Conservation (phyloP, 78 protist genomes). For the Dictyostelium citrinum region DNA sequence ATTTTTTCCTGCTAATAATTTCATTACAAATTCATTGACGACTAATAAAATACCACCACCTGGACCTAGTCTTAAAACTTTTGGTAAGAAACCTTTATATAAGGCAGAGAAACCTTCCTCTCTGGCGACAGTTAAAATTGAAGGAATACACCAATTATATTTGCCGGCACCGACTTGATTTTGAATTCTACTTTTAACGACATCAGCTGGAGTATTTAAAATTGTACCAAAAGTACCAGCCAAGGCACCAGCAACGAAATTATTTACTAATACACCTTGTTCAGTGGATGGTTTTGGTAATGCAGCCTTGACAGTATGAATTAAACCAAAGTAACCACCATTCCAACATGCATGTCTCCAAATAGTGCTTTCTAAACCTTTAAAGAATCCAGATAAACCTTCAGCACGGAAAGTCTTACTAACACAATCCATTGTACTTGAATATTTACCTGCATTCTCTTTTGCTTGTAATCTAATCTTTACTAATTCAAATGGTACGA, state of each 20-base stretch:
- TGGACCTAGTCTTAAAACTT: slow-evolving; percentile 88
- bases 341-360: slow-evolving; percentile 89
- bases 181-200: slow-evolving; percentile 87
- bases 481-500: slow-evolving; percentile 89
- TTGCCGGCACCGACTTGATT: slow-evolving; percentile 39
- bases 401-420: slow-evolving; percentile 40
- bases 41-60: slow-evolving; percentile 92
- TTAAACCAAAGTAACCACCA: slow-evolving; percentile 88
- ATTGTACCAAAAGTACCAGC: slow-evolving; percentile 89
- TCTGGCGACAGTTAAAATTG: slow-evolving; percentile 48
- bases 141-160: slow-evolving; percentile 80
- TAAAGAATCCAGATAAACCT: slow-evolving; percentile 68
- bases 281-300: slow-evolving; percentile 65
- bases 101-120: slow-evolving; percentile 86
- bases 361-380: slow-evolving; percentile 87
- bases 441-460: slow-evolving; percentile 73
- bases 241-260: slow-evolving; percentile 84
- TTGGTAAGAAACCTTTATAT: slow-evolving; percentile 91
- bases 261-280: slow-evolving; percentile 8
- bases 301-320: slow-evolving; percentile 53
- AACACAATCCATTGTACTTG: slow-evolving; percentile 75
- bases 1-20: slow-evolving; percentile 40
- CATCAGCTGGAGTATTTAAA: slow-evolving; percentile 91
- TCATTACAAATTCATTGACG: slow-evolving; percentile 61
- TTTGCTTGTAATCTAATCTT: slow-evolving; percentile 89